Conservation (phyloP, 192 early-diverging fungal species). For the Pecoramyces ruminantium region DNA sequence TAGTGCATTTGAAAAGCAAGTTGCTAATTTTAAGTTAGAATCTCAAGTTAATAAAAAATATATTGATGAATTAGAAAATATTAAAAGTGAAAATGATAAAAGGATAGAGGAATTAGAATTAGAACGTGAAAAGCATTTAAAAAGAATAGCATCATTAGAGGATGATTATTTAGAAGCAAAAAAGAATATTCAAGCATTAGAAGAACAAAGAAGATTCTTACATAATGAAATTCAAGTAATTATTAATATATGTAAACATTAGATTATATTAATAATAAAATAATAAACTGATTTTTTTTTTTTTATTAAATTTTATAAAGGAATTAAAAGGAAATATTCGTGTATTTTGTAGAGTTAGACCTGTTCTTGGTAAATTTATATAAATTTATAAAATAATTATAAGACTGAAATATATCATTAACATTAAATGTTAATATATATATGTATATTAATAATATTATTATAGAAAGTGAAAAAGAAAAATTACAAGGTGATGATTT, state of each 20-base stretch:
- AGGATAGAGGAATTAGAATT: background rate
- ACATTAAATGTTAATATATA: no score
- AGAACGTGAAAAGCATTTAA: background rate
- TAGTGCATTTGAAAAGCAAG: background rate
- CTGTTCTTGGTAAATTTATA: slow-evolving; percentile 21
- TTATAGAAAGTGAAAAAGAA: slow-evolving; percentile 6
- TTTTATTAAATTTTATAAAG: no score
- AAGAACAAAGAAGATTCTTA: background rate
- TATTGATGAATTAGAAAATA: background rate
- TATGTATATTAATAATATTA: slow-evolving; percentile 1
- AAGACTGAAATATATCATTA: no score
- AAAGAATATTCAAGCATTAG: background rate
- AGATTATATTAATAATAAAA: no score
- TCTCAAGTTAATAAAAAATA: background rate
- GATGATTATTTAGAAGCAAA: background rate
- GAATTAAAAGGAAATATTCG: slow-evolving; percentile 95
- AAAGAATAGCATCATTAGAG: background rate
- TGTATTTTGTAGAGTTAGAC: slow-evolving; percentile 89
- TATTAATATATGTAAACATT: background rate
- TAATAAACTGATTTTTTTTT: no score
- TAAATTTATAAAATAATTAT: no score
- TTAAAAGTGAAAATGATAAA: background rate
- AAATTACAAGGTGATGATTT: slow-evolving; percentile 1
- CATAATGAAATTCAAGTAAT: background rate
- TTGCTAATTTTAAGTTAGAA: background rate